Conservation (phyloP, 495 filamentous ascomycete species). For the Letharia columbiana region DNA sequence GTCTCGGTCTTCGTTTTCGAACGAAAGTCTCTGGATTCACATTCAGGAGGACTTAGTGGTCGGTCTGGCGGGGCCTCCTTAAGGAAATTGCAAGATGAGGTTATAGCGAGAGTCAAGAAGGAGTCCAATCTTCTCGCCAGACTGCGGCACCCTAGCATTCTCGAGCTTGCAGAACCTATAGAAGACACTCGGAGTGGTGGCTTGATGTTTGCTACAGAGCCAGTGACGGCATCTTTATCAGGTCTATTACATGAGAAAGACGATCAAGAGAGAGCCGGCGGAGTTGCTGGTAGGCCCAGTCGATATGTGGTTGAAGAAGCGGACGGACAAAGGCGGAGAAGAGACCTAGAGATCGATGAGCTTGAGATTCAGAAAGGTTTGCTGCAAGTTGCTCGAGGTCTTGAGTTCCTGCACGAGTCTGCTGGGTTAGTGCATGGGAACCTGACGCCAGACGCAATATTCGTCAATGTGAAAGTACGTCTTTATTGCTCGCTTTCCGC, state of each 20-base stretch:
- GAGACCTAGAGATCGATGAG: slow-evolving; percentile 92
- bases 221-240: slow-evolving; percentile 78
- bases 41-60: slow-evolving; percentile 48
- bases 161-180: slow-evolving; percentile 90
- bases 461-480: slow-evolving; percentile 82
- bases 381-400: slow-evolving; percentile 82
- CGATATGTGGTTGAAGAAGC: slow-evolving; percentile 76
- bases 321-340: slow-evolving; percentile 60
- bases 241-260: slow-evolving; percentile 81
- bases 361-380: slow-evolving; percentile 95
- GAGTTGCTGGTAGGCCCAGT: slow-evolving; percentile 58
- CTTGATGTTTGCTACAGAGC: slow-evolving; percentile 91
- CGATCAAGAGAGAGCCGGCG: slow-evolving; percentile 64
- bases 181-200: slow-evolving; percentile 88
- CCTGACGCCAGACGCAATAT: slow-evolving; percentile 88
- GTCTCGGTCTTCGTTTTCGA: slow-evolving; percentile 96
- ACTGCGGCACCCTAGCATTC: slow-evolving; percentile 79
- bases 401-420: slow-evolving; percentile 96
- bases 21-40: slow-evolving; percentile 67
- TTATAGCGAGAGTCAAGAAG: slow-evolving; percentile 80
- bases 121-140: slow-evolving; percentile 81
- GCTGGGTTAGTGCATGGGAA: slow-evolving; percentile 91
- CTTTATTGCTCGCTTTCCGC: neutral
- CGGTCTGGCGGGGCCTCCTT: slow-evolving; percentile 56
- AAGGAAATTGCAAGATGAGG: slow-evolving; percentile 77